Base-by-base conservation (phyloP, 208 protist species). In the Leishmania turanica region DNA sequence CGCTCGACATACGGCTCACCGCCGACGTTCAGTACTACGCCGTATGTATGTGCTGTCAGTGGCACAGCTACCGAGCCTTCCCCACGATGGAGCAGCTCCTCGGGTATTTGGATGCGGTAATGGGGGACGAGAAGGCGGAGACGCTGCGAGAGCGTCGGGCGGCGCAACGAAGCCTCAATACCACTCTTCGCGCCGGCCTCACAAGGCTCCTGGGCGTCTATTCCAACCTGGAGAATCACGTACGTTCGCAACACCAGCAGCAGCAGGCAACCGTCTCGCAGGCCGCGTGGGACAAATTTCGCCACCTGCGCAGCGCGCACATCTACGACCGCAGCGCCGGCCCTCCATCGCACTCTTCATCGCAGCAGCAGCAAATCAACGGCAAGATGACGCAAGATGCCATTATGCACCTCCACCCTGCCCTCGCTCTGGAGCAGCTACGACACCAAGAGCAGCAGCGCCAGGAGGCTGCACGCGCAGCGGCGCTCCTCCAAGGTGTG, bases 41-140 rank as follows among this genome's bases (percentile, higher is more conserved):
- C 24, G 77, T 72, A 8, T 95, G 91, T 47, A 42, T 75, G 13
- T 92, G 88, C 78, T 93, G 91, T 80, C 84, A 89, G 66, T 95
- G 89, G 89, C 82, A 83, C 34, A 83, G 83, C 69, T 89, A 73
- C 40, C 78, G 76, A 24, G 80, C 72, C 37, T 91, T 91, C 40
- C 45, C 75, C 5, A 78, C 80, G 3, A 88, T 89, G 83, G 72
- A 83, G 58, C 73, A 75, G 47, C 75, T 91, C 1, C 40, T 84
- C 37, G 69, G 40, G 11, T 87, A 91, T 82, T 54, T 91, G 62
- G 60, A 87, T 58, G 71, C 56, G 56, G 34, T 34, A 1, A 77
- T 86, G 34, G 78, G 79, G 0, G 62, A 80, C 5, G 71, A 78
- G 56, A 80, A 79, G 27, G 47, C 77, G 37, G 76, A 80, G 60